Base-by-base conservation (phyloP, 345 rosid genomes). In the Populus ilicifolia region DNA sequence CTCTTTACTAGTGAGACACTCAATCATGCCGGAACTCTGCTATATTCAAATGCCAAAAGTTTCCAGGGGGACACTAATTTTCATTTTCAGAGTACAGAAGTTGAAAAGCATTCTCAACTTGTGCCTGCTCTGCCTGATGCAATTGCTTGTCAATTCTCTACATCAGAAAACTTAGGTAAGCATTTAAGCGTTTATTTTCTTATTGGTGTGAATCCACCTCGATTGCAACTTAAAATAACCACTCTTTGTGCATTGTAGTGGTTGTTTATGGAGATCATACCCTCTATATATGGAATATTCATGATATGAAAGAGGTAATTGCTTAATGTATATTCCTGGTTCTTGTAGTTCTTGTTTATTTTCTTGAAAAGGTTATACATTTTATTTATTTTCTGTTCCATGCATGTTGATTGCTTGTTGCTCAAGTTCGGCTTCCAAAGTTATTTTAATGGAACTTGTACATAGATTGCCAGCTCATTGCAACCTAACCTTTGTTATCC, bases 121-220 rank as follows among this genome's bases (percentile, higher is more conserved):
- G 67, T 30, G 39, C 72, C 79, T 36, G 54, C 70, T 64, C 83
- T 83, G 33, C 95, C 98, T 38, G 93, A 90, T 71, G 94, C 93
- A 84, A 77, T 93, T 76, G 97, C 98, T 78, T 90, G 98, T 80
- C 95, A 89, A 87, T 92, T 92, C 88, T 87, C 88, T 46, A 76
- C 84, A 64, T 73, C 86, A 38, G 90, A 88, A 54, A 92, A 85
- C 82, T 89, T 90, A 67, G 90, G 94, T 90, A 44, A 81, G 90
- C 75, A 59, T 80, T 70, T 68, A 83, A 54, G 59, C 71, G 65
- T 23, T 23, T 46, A 29, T 67, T 77, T 17, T 25, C 69, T 11
- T 69, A 35, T 68, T 65, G 61, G 68, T 36, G 73, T 52, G 74
- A 67, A 35, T 69, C 62, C 36, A 16, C 65, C 6, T 4, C 72